Conservation (phyloP, 2,329 filamentous ascomycete genomes). For the Xylariales sp. region DNA sequence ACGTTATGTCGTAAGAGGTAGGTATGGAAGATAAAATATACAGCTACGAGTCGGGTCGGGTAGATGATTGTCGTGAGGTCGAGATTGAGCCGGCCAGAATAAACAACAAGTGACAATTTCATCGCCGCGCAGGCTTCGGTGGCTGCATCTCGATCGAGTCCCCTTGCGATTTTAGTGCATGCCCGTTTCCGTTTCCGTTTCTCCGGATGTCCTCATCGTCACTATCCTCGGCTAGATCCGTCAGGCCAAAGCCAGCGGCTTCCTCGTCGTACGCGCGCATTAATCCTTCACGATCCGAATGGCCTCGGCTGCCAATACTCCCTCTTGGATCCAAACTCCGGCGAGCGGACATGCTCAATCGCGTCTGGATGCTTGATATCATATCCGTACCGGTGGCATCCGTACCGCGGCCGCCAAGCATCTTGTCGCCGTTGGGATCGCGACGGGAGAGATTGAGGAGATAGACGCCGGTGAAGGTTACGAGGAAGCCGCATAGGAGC, state of each 20-base stretch:
- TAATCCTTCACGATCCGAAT: constrained; percentile 68
- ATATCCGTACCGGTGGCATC: constrained; percentile 89
- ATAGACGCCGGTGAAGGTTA: constrained; percentile 94
- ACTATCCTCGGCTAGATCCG: constrained; percentile 73
- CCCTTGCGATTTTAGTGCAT: constrained; percentile 31
- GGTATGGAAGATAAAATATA: constrained; percentile 4
- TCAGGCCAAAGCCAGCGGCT: constrained; percentile 66
- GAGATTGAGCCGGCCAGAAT: neutral
- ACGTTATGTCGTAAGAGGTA: constrained; percentile 1
- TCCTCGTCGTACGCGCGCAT: constrained; percentile 90
- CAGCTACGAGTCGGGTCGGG: neutral
- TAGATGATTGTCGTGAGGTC: neutral
- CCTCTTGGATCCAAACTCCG: constrained; percentile 65
- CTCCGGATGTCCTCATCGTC: constrained; percentile 51
- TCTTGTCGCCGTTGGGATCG: constrained; percentile 74
- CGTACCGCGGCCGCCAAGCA: constrained; percentile 58
- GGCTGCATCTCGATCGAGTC: constrained; percentile 47
- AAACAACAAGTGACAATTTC: neutral
- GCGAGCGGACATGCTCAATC: constrained; percentile 87
- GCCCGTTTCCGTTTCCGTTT: constrained; percentile 39
- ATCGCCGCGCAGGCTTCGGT: constrained; percentile 31
- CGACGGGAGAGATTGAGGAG: constrained; percentile 90
- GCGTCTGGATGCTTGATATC: constrained; percentile 82
- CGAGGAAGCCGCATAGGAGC: constrained; percentile 84
- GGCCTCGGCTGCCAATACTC: constrained; percentile 55